Conservation (phyloP, 352 stramenopile genomes). For the Blastocystis sp. region DNA sequence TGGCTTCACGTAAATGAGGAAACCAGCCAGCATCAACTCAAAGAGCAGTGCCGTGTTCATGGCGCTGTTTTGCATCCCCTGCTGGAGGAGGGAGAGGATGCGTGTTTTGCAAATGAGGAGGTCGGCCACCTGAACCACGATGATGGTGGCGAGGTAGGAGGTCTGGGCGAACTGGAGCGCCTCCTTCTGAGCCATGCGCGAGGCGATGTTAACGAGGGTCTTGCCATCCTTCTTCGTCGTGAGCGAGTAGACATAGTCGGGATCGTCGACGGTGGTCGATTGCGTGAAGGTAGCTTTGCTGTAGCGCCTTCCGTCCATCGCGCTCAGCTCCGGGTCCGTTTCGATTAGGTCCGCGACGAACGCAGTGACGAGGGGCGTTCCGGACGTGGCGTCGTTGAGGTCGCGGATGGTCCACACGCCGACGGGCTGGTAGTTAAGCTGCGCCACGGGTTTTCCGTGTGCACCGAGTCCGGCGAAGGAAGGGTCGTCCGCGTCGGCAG, state of each 20-base stretch:
- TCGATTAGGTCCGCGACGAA: neutral
- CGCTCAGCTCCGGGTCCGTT: neutral
- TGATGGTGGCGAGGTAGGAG: conserved; percentile 72
- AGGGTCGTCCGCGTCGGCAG: conserved; percentile 64
- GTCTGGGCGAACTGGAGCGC: conserved; percentile 72
- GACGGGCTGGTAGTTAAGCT: conserved; percentile 69
- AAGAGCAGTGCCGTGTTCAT: conserved; percentile 83
- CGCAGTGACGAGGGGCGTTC: neutral
- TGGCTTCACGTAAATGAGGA: conserved; percentile 73
- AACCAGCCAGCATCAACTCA: conserved; percentile 74
- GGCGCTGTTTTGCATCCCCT: conserved; percentile 79
- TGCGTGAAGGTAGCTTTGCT: neutral
- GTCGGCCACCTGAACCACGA: conserved; percentile 79
- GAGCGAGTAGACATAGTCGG: conserved; percentile 57
- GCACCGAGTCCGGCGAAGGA: conserved; percentile 61
- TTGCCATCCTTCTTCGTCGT: conserved; percentile 54
- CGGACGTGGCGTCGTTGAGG: neutral
- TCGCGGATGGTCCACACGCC: conserved; percentile 67
- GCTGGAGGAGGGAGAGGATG: conserved; percentile 74
- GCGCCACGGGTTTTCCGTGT: conserved; percentile 62
- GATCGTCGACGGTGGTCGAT: neutral
- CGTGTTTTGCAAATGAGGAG: conserved; percentile 82
- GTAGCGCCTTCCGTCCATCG: conserved; percentile 55
- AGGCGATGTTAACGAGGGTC: conserved; percentile 70
- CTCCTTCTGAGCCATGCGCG: conserved; percentile 73